Evolutionary conservation across 192 early-diverging fungal genomes (phyloP).

Genomic region (Gaertneriomyces semiglobifer): DNA sequence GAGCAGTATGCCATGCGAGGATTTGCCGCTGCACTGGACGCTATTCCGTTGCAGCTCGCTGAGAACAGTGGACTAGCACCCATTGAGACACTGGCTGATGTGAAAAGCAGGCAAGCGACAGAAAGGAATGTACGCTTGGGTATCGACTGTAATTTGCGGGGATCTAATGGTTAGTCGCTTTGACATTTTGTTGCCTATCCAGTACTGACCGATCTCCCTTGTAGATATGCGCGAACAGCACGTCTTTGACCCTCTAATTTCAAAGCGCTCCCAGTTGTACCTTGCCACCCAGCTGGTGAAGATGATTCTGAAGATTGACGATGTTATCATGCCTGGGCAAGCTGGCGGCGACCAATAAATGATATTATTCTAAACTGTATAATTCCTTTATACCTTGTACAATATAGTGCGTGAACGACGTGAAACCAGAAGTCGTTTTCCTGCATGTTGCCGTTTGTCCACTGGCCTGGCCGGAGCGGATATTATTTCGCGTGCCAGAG

Average conservation of each 20-base stretch:
- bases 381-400: too few relatives aligned
- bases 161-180: constrained; percentile 65
- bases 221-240: constrained; percentile 94
- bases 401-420: too few relatives aligned
- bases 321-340: constrained; percentile 42
- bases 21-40: constrained; percentile 95
- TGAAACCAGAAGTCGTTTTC: too few relatives aligned
- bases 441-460: too few relatives aligned
- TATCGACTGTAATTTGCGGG: constrained; percentile 92
- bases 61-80: constrained; percentile 97
- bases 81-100: constrained; percentile 92
- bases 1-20: constrained; percentile 99
- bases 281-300: constrained; percentile 98
- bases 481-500: too few relatives aligned
- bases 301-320: constrained; percentile 89
- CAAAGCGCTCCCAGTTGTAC: constrained; percentile 97
- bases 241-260: constrained; percentile 99
- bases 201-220: constrained; percentile 7
- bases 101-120: constrained; percentile 90
- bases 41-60: constrained; percentile 86
- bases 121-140: constrained; percentile 85
- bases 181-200: constrained; percentile 21
- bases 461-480: too few relatives aligned
- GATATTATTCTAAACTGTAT: background rate
- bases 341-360: constrained; percentile 13